Percentiles rank a stretch among this genome's conserved stretches.
Conservation (phyloP, 805 yeast species). For the Pichia exigua region DNA sequence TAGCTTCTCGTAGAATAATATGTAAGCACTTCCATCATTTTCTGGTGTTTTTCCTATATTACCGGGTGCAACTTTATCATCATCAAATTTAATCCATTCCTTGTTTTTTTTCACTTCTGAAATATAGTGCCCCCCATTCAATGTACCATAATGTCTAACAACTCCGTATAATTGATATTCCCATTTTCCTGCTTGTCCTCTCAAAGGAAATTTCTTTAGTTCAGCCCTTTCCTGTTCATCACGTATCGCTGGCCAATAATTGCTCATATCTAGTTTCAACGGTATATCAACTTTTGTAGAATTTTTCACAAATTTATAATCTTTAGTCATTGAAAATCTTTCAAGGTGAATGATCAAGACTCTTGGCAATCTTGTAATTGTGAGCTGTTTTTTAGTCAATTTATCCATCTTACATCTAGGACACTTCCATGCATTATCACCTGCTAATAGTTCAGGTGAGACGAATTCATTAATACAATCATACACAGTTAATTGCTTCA, state of each 20-base stretch:
- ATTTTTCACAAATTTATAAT: conserved; percentile 45
- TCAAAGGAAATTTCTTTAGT: conserved; percentile 43
- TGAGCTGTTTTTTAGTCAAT: conserved; percentile 58
- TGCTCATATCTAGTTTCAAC: conserved; percentile 43
- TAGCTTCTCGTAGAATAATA: conserved; percentile 7
- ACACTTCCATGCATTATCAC: conserved; percentile 80
- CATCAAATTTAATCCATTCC: conserved; percentile 11
- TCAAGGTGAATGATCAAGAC: conserved; percentile 79
- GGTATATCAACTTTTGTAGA: conserved; percentile 68
- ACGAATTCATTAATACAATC: conserved; percentile 76
- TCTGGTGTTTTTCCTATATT: conserved; percentile 1
- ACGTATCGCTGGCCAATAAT: conserved; percentile 58
- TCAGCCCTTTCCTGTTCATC: conserved; percentile 37
- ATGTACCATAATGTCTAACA: conserved; percentile 74
- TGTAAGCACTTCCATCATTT: conserved; percentile 10
- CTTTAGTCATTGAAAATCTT: conserved; percentile 45
- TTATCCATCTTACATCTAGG: conserved; percentile 61
- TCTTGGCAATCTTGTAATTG: conserved; percentile 71
- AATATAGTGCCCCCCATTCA: conserved; percentile 81
- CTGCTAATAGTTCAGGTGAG: conserved; percentile 63
- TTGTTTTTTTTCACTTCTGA: conserved; percentile 6
- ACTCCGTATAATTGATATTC: conserved; percentile 71
- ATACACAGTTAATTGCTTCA: conserved; percentile 31
- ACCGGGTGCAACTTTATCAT: conserved; percentile 2
- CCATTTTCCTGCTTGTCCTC: conserved; percentile 67